These are phyloP conservation scores for Ustilago xerochloae DNA, from an alignment of 1,284 basidiomycete species.

Conservation along the genomic window DNA sequence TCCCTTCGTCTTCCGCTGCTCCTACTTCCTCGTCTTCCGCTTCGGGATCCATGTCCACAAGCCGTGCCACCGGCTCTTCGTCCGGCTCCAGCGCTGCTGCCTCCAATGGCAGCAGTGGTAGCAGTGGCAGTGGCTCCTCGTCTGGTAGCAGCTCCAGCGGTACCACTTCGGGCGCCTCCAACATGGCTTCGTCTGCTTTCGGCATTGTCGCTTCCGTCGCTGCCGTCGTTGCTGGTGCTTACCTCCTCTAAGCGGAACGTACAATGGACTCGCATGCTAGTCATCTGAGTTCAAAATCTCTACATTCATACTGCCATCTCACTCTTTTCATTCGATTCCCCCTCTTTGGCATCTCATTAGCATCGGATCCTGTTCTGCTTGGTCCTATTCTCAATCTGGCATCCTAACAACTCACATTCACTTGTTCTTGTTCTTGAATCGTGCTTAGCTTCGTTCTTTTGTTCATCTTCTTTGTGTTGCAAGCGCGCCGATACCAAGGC, in stretches of 20 bases:
- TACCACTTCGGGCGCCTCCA: constrained; percentile 25
- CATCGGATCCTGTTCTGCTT: constrained; percentile 4
- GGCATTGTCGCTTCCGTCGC: constrained; percentile 37
- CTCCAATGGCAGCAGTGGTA: constrained; percentile 1
- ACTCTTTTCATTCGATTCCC: background rate
- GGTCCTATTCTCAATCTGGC: background rate
- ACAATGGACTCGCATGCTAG: too few relatives aligned
- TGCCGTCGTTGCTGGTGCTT: constrained; percentile 46
- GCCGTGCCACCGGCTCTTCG: constrained; percentile 5
- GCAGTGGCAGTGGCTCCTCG: constrained; percentile 6
- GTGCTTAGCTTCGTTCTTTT: background rate
- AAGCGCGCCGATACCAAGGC: background rate
- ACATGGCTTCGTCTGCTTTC: constrained; percentile 21
- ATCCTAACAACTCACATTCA: constrained; percentile 5
- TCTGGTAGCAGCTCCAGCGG: constrained; percentile 12
- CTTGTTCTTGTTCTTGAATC: background rate
- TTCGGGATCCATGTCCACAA: constrained; percentile 8
- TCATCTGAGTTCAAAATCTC: too few relatives aligned
- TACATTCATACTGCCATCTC: background rate
- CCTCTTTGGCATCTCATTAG: constrained; percentile 5
- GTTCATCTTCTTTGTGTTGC: background rate
- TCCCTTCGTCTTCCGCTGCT: constrained; percentile 17
- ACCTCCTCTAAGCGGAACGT: constrained; percentile 49
- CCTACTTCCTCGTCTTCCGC: constrained; percentile 10
- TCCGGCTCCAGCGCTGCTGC: constrained; percentile 5